A percentile compares a stretch with the other conserved stretches of the same genome.
Conservation (phyloP, 352 stramenopile species). For the Globisporangium splendens region DNA sequence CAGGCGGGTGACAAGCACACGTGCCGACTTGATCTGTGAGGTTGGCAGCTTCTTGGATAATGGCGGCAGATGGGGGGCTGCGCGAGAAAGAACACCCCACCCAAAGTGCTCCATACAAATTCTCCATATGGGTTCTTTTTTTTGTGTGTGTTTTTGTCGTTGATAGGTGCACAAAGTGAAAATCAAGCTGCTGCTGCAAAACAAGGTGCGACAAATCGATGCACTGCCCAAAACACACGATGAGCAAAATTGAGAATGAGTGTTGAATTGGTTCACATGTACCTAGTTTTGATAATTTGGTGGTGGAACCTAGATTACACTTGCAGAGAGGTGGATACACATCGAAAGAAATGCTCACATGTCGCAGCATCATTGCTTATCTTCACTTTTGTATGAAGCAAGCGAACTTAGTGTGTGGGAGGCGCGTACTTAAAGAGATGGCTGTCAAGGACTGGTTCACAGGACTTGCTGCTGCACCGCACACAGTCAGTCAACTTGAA, state of each 20-base stretch:
- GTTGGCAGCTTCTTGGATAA: conserved; percentile 7
- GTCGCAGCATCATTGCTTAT: background rate
- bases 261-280: no score
- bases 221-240: no score
- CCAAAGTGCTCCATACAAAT: conserved; percentile 9
- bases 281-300: no score
- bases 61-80: background rate
- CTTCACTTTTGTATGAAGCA: background rate
- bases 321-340: background rate
- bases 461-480: background rate
- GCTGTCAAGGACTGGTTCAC: background rate
- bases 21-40: background rate
- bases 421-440: background rate
- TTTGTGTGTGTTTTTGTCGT: no score
- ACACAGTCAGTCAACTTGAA: background rate
- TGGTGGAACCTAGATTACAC: no score
- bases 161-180: background rate
- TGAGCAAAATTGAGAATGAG: no score
- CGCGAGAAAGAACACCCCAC: background rate
- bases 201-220: background rate
- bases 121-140: conserved; percentile 15
- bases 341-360: background rate
- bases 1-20: no score
- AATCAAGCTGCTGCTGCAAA: background rate
- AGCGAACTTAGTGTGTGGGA: background rate